Percentiles rank a stretch among this genome's conserved stretches.
phyloP scores from a whole-genome alignment of 2,329 filamentous ascomycete genomes.

The Venturia carpophila region DNA sequence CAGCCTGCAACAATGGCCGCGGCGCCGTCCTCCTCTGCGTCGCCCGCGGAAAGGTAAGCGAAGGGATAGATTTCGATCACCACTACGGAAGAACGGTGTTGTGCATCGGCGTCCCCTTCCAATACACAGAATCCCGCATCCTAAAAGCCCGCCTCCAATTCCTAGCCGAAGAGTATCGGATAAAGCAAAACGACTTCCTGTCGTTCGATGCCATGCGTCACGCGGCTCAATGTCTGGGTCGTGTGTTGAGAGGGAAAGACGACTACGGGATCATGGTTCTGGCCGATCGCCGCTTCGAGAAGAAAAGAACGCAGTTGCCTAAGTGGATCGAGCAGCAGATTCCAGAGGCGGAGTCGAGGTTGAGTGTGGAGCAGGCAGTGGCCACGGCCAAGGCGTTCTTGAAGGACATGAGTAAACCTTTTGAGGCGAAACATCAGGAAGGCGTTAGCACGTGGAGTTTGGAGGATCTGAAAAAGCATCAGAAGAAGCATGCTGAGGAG shows the following conservation, averaged over 20 bases:
- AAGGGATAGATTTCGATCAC: constrained; percentile 98
- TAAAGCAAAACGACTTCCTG: constrained; percentile 92
- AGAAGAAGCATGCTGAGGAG: constrained; percentile 65
- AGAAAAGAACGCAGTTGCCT: constrained; percentile 81
- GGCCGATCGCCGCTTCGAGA: constrained; percentile 86
- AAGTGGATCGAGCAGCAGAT: constrained; percentile 95
- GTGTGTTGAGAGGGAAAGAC: constrained; percentile 90
- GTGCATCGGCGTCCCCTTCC: constrained; percentile 94
- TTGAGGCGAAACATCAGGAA: constrained; percentile 73
- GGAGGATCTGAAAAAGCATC: constrained; percentile 67
- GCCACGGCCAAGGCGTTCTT: constrained; percentile 84
- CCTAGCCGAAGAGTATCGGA: constrained; percentile 91
- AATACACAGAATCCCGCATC: constrained; percentile 97
- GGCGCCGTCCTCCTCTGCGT: constrained; percentile 91
- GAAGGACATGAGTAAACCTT: constrained; percentile 85
- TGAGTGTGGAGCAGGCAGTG: constrained; percentile 93
- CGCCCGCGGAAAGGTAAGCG: constrained; percentile 91
- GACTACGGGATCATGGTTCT: constrained; percentile 99
- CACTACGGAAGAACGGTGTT: constrained; percentile 94
- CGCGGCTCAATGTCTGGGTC: constrained; percentile 89
- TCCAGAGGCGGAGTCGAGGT: constrained; percentile 74
- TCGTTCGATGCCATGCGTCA: constrained; percentile 99
- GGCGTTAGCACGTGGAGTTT: constrained; percentile 89
- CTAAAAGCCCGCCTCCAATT: constrained; percentile 94
- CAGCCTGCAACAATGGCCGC: constrained; percentile 92